These are phyloP conservation scores for Neopestalotiopsis clavispora DNA, from an alignment of 2,329 filamentous ascomycete species.

Conservation along the genomic window DNA sequence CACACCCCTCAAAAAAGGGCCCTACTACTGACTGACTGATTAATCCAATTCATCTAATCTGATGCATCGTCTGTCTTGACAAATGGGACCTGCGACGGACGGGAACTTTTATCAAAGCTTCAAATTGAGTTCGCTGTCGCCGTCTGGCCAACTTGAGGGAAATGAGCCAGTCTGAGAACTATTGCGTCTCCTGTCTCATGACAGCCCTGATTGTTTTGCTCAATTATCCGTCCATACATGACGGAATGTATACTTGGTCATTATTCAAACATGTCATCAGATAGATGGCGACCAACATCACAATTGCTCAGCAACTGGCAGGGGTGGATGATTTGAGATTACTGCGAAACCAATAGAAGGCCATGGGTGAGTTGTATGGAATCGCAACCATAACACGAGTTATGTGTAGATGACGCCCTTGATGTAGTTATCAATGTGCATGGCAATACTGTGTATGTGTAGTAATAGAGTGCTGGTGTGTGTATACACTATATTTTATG, in stretches of 20 bases:
- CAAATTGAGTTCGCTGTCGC: slow-evolving; percentile 5
- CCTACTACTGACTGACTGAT: background rate
- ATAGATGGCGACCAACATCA: background rate
- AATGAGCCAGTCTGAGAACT: slow-evolving; percentile 12
- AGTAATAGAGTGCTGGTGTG: background rate
- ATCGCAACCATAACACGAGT: background rate
- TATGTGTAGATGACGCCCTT: background rate
- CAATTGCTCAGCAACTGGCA: background rate
- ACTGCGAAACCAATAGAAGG: slow-evolving; percentile 15
- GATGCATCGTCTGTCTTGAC: slow-evolving; percentile 12
- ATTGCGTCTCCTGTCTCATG: slow-evolving; percentile 1
- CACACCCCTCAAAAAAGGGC: too few relatives aligned
- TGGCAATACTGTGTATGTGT: background rate
- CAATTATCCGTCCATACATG: background rate
- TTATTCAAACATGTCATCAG: slow-evolving; percentile 6
- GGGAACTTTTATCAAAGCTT: background rate
- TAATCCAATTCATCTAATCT: slow-evolving; percentile 13
- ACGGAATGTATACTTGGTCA: background rate
- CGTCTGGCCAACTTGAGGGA: background rate
- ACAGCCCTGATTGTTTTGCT: background rate
- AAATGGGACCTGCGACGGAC: slow-evolving; percentile 5
- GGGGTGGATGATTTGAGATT: background rate
- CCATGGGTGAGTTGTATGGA: background rate
- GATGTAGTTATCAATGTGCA: background rate
- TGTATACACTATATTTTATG: background rate